Evolutionary conservation across 2,329 filamentous ascomycete species (phyloP), one percentile per base, ranked within the genome.

Genomic region (Ophiostoma quercus): DNA sequence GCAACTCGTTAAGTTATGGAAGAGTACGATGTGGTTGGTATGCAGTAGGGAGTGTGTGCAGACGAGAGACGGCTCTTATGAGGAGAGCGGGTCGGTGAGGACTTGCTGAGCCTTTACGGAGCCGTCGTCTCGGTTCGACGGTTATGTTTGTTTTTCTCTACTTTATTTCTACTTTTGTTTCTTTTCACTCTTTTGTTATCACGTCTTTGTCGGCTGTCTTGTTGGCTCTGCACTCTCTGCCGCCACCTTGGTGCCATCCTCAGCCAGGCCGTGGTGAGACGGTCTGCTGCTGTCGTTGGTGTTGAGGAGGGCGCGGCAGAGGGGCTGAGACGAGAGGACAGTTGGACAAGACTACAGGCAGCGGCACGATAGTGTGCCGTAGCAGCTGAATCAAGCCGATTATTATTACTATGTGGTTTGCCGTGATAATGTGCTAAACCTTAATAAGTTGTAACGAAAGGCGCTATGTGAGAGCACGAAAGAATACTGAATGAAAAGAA

Each of bases 71-170:
- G 34, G 11, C n/a, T 63, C 37, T 22, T 29, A 22, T 3, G 12
- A 70, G 51, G 66, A 14, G 69, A 71, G 68, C 68, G 70, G 66
- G 68, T 71, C 70, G 68, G 70, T 70, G 68, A 68, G 68, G 69
- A 71, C 67, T 67, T 69, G 67, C 70, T 63, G 67, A 37, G 29
- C 66, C 60, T 65, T 11, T 14, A 37, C 8, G 25, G n/a, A 29
- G 32, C 1, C 14, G 34, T 12, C 34, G 62, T 39, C 32, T 65
- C 19, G 32, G 32, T 14, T 47, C 43, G 7, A 14, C 0, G n/a
- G 57, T 32, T n/a, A n/a, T 54, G n/a, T 37, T 43, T 39, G 34
- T 7, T 65, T n/a, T 22, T 22, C 4, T 47, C 22, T 69, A 37
- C 47, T 60, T 69, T 57, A 34, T 51, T 47, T 16, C 41, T 39